A percentile compares a stretch with the other conserved stretches of the same genome.
These are phyloP conservation scores for Scutellaria galericulata DNA, from an alignment of 257 asterid genomes.

Conservation along the genomic window DNA sequence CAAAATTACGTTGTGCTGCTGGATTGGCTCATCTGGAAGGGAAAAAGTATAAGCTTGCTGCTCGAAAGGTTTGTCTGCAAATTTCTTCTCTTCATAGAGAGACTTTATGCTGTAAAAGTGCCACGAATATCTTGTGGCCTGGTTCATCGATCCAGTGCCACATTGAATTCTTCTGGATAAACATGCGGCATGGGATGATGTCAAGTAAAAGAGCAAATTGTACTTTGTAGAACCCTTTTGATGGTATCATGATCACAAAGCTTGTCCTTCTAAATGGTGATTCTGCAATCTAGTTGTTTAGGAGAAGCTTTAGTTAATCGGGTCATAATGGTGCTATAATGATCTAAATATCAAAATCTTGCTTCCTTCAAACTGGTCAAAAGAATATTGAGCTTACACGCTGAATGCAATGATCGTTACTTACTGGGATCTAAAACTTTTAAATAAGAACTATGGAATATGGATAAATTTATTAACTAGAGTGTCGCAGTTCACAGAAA, in stretches of 20 bases:
- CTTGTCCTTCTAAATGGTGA: neutral
- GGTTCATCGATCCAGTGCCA: neutral
- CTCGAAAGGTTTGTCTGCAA: conserved; percentile 78
- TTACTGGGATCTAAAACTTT: neutral
- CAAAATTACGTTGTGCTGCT: conserved; percentile 85
- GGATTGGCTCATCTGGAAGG: conserved; percentile 89
- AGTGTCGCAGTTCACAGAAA: conserved; percentile 6
- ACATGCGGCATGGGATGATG: conserved; percentile 18
- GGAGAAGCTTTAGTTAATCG: neutral
- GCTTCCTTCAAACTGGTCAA: neutral
- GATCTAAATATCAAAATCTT: conserved; percentile 1
- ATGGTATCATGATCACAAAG: no score
- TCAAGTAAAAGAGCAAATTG: neutral
- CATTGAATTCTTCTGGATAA: conserved; percentile 1
- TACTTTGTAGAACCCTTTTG: neutral
- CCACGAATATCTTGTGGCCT: neutral
- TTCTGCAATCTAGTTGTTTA: neutral
- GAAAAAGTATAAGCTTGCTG: conserved; percentile 90
- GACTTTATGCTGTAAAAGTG: conserved; percentile 20
- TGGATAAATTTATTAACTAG: neutral
- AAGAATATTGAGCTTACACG: neutral
- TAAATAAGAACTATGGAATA: neutral
- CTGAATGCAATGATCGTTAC: neutral
- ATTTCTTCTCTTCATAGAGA: neutral
- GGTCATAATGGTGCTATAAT: neutral